Base-by-base conservation (phyloP, 2,329 filamentous ascomycete species). In the Pestalotiopsis sp. region DNA sequence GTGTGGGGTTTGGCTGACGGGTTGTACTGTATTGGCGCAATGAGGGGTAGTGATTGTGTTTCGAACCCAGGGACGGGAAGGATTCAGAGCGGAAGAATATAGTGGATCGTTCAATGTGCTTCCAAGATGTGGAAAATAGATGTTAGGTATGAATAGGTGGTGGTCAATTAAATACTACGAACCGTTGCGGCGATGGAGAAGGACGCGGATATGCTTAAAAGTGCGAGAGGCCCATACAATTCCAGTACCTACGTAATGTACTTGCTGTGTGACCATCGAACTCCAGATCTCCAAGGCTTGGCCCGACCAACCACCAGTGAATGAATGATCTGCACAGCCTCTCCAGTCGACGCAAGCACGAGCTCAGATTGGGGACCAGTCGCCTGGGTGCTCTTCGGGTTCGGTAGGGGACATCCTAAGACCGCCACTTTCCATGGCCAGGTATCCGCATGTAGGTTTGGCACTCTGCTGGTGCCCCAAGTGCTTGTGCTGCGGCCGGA, bases 261-360 rank as follows among this genome's bases (percentile, higher is more conserved):
- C 25, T 63, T 45, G 23, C 36, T 13, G 13, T 27, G 61, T 49
- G 23, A 49, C 12, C 4, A 45, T 12, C 38, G n/a, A 39, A 17
- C 9, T 23, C 31, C n/a, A 25, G 62, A 17, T 14, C 13, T 11
- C 17, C 17, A 23, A 7, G 25, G 23, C 49, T 36, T 20, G 41
- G 39, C n/a, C 61, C 25, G 13, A 13, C 61, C 63, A 57, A 66
- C 63, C 63, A 57, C 11, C 9, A 20, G 25, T 56, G 63, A 66
- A 23, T 66, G 63, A 57, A 66, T 66, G 63, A 66, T 49, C 31
- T 66, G 63, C 63, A 66, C 63, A 66, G 63, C 63, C 63, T 66
- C 63, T 57, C 27, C 25, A 20, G 61, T 23, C n/a, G 25, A 66
- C 63, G 63, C 63, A 66, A 66, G 49, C 63, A 39, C 63, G n/a